Evolutionary conservation across 176 grass and related monocot genomes (phyloP).

Genomic region (Cenchrus fungigraminus): DNA sequence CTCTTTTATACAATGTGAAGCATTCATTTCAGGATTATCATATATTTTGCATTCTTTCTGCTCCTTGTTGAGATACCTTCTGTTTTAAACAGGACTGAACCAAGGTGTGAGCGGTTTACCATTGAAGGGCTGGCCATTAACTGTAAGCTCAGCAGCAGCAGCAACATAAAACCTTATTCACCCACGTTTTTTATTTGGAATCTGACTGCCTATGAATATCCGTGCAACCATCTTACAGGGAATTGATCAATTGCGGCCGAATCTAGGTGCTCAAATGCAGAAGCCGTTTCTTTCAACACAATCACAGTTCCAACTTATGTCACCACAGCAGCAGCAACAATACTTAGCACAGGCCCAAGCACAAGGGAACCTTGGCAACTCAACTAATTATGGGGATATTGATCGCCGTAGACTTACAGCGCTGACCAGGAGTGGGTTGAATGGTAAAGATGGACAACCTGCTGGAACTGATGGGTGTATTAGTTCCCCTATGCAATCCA

Average conservation of each 20-base stretch:
- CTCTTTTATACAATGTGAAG: conserved; percentile 21
- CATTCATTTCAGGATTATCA: conserved; percentile 38
- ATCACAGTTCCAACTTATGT: conserved; percentile 95
- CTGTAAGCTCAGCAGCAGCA: conserved; percentile 49
- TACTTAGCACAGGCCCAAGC: conserved; percentile 94
- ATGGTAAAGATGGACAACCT: conserved; percentile 80
- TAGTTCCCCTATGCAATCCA: conserved; percentile 86
- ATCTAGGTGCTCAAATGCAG: conserved; percentile 87
- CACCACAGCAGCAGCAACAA: conserved; percentile 94
- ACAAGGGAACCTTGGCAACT: conserved; percentile 72
- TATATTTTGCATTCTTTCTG: conserved; percentile 5
- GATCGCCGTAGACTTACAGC: conserved; percentile 78
- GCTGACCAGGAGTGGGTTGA: conserved; percentile 63
- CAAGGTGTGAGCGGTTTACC: conserved; percentile 95
- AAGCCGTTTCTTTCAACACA: conserved; percentile 90
- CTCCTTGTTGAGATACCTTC: conserved; percentile 32
- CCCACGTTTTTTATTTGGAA: conserved; percentile 30
- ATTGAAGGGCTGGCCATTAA: conserved; percentile 98
- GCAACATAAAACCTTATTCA: conserved; percentile 6
- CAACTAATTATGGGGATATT: conserved; percentile 73
- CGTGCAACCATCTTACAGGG: conserved; percentile 51
- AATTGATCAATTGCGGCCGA: conserved; percentile 88
- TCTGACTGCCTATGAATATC: conserved; percentile 35
- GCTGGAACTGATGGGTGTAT: conserved; percentile 79
- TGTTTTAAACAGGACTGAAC: conserved; percentile 69